Evolutionary conservation across 768 basidiomycete species (phyloP).

Genomic region (Leucogyrophana mollusca): DNA sequence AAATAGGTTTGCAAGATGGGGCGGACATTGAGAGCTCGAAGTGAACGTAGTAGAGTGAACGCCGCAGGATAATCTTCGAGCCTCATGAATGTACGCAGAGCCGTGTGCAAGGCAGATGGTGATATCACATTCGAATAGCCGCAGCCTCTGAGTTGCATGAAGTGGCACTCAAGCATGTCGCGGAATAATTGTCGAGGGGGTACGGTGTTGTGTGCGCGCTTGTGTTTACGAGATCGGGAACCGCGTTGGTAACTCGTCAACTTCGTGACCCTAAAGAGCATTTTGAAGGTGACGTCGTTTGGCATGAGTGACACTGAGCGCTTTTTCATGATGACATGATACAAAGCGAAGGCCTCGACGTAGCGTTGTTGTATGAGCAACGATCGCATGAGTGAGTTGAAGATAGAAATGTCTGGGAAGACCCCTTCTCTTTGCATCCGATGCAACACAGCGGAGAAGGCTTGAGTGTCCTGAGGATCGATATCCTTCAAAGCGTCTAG

Average conservation of each 20-base stretch:
- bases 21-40: constrained; percentile 25
- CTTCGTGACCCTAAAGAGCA: constrained; percentile 35
- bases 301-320: constrained; percentile 26
- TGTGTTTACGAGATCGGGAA: constrained; percentile 20
- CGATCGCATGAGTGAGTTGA: constrained; percentile 47
- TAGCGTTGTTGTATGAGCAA: constrained; percentile 33
- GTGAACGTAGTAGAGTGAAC: constrained; percentile 35
- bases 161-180: constrained; percentile 41
- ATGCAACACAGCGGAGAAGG: constrained; percentile 35
- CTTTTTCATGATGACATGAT: constrained; percentile 35
- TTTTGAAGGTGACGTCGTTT: constrained; percentile 47
- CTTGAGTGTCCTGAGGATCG: constrained; percentile 24
- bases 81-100: constrained; percentile 44
- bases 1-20: constrained; percentile 39
- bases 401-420: constrained; percentile 37
- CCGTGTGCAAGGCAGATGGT: constrained; percentile 37
- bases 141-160: constrained; percentile 16
- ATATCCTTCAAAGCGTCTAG: constrained; percentile 36
- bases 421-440: constrained; percentile 39
- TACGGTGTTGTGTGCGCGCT: constrained; percentile 20
- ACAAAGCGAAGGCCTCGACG: constrained; percentile 41
- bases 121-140: constrained; percentile 26
- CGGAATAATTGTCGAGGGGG: constrained; percentile 42
- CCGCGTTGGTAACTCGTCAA: constrained; percentile 14
- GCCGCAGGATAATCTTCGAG: constrained; percentile 49